Percentiles rank a stretch among this genome's conserved stretches.
Conservation (phyloP, 345 rosid genomes). For the Euphorbia lathyris region DNA sequence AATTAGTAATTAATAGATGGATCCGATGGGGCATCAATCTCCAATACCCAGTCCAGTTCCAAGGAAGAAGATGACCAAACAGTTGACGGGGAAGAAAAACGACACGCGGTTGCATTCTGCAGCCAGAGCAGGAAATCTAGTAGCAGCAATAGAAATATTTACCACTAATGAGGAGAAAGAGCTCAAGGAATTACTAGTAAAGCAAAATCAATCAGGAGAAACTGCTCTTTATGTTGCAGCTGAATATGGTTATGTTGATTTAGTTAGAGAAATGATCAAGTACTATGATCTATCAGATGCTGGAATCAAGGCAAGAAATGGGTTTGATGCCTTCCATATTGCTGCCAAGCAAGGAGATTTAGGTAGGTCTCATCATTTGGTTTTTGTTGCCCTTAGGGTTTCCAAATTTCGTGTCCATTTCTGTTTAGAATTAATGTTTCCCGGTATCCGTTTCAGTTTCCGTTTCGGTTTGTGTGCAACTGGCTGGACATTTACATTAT, state of each 20-base stretch:
- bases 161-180: conserved; percentile 39
- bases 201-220: conserved; percentile 88
- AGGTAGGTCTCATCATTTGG: conserved; percentile 37
- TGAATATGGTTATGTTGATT: conserved; percentile 69
- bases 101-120: conserved; percentile 81
- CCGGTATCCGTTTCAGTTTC: too few relatives aligned
- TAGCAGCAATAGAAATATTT: conserved; percentile 46
- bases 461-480: too few relatives aligned
- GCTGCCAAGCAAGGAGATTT: conserved; percentile 95
- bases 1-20: conserved; percentile 13
- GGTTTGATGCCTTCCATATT: conserved; percentile 91
- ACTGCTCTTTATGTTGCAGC: conserved; percentile 93
- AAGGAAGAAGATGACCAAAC: conserved; percentile 78
- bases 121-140: conserved; percentile 63
- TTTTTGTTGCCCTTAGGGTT: neutral
- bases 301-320: conserved; percentile 85
- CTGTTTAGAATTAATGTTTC: too few relatives aligned
- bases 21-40: conserved; percentile 29
- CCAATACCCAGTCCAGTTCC: conserved; percentile 19
- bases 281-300: conserved; percentile 71
- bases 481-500: conserved; percentile 2
- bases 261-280: conserved; percentile 74
- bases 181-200: conserved; percentile 47
- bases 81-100: conserved; percentile 76
- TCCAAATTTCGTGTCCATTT: too few relatives aligned